Evolutionary conservation across 371 early-diverging fungal species (phyloP).

Genomic region (Haplosporangium sp.): DNA sequence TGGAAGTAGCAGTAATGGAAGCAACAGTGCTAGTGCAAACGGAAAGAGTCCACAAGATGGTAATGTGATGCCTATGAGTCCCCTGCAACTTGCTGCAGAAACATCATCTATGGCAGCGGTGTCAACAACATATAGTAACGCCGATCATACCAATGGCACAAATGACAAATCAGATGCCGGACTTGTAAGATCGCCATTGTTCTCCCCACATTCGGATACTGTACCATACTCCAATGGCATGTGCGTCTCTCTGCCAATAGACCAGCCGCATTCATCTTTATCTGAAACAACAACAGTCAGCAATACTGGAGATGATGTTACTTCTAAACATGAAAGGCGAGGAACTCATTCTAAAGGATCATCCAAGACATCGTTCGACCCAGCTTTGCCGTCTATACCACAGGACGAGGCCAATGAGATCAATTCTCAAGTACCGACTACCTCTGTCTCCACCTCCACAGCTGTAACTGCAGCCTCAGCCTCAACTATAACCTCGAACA

Average conservation of each 20-base stretch:
- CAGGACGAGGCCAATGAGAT: constrained; percentile 25
- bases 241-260: constrained; percentile 37
- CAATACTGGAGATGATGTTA: constrained; percentile 18
- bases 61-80: constrained; percentile 22
- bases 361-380: constrained; percentile 36
- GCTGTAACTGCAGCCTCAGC: background rate
- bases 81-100: constrained; percentile 27
- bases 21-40: constrained; percentile 7
- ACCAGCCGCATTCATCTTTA: background rate
- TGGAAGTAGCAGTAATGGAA: constrained; percentile 25
- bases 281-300: constrained; percentile 8
- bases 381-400: constrained; percentile 35
- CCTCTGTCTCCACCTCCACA: background rate
- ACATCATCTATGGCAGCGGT: constrained; percentile 11
- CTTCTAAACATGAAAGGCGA: constrained; percentile 8
- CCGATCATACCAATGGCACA: background rate
- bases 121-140: background rate
- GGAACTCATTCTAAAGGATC: constrained; percentile 33
- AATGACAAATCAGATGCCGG: constrained; percentile 17
- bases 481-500: background rate
- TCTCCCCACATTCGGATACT: constrained; percentile 25
- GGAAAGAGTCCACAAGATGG: constrained; percentile 17
- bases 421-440: background rate
- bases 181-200: constrained; percentile 34
- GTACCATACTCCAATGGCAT: constrained; percentile 45